Evolutionary conservation across 2,329 filamentous ascomycete genomes (phyloP).

Genomic region (Rugonectria rugulosa): DNA sequence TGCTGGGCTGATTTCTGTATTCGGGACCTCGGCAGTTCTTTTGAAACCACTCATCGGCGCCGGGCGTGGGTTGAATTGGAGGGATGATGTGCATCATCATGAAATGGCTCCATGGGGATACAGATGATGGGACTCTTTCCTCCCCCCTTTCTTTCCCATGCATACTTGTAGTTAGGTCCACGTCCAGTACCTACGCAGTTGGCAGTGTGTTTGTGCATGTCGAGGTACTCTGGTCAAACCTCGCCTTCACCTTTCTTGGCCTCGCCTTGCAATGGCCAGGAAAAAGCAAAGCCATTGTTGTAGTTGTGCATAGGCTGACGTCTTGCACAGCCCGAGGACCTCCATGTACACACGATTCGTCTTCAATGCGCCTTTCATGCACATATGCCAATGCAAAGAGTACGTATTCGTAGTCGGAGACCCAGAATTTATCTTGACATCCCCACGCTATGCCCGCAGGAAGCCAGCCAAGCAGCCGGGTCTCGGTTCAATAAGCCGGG

Average conservation of each 20-base stretch:
- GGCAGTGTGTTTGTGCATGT: no score
- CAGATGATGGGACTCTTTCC: background rate
- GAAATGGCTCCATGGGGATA: background rate
- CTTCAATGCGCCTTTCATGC: background rate
- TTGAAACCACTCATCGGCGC: background rate
- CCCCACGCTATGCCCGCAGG: slow-evolving; percentile 21
- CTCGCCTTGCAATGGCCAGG: no score
- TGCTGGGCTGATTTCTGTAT: slow-evolving; percentile 3
- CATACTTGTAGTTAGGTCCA: no score
- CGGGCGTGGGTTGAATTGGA: slow-evolving; percentile 2
- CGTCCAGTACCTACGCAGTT: no score
- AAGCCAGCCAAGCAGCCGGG: slow-evolving; percentile 22
- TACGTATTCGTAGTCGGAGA: slow-evolving; percentile 14
- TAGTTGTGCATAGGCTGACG: no score
- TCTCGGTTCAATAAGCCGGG: slow-evolving; percentile 12
- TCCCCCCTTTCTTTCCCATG: background rate
- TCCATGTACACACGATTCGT: background rate
- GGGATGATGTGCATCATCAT: slow-evolving; percentile 3
- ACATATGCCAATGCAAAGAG: background rate
- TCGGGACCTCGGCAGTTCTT: slow-evolving; percentile 11
- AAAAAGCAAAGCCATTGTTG: no score
- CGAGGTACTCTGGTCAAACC: no score
- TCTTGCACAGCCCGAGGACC: no score
- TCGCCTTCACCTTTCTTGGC: no score
- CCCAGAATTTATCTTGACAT: slow-evolving; percentile 14